Evolutionary conservation across 768 basidiomycete genomes (phyloP).

Genomic region (Cystofilobasidium ferigula): DNA sequence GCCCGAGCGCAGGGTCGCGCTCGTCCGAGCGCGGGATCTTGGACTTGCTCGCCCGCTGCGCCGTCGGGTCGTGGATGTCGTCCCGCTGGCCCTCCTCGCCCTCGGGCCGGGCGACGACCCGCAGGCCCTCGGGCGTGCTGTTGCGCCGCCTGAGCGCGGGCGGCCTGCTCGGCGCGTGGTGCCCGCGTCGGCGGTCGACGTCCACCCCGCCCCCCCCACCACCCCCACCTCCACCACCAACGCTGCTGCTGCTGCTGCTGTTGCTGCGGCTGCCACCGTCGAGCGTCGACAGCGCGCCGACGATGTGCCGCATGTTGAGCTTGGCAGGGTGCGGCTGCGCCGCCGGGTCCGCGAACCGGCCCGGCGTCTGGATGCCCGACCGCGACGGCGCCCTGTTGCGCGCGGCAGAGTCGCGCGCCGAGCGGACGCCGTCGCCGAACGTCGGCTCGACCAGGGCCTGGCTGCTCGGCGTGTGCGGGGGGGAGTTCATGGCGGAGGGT

Average conservation of each 20-base stretch:
- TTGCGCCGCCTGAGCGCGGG: neutral
- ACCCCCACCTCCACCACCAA: neutral
- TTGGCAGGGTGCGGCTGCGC: slow-evolving; percentile 30
- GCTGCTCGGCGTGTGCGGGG: slow-evolving; percentile 7
- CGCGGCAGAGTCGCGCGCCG: neutral
- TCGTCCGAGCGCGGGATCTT: neutral
- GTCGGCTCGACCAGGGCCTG: neutral
- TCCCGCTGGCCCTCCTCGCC: slow-evolving; percentile 48
- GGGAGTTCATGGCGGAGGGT: slow-evolving; percentile 16
- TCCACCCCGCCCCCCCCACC: neutral
- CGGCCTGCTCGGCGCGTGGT: slow-evolving; percentile 1
- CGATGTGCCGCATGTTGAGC: slow-evolving; percentile 35
- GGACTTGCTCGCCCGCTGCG: slow-evolving; percentile 7
- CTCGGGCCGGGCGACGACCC: slow-evolving; percentile 27
- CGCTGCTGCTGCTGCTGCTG: neutral
- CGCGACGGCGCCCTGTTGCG: slow-evolving; percentile 15
- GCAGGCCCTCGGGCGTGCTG: neutral
- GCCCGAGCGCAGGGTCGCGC: neutral
- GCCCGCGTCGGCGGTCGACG: slow-evolving; percentile 16
- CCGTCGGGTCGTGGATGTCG: slow-evolving; percentile 41
- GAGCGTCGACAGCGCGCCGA: slow-evolving; percentile 40
- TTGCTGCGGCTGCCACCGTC: slow-evolving; percentile 27
- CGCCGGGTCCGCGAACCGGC: slow-evolving; percentile 32
- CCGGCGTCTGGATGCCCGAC: slow-evolving; percentile 38
- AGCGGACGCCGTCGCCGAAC: slow-evolving; percentile 8